A percentile compares a stretch with the other conserved stretches of the same genome.
phyloP scores from a whole-genome alignment of 2,329 filamentous ascomycete genomes.

The Blastomyces parvus region DNA sequence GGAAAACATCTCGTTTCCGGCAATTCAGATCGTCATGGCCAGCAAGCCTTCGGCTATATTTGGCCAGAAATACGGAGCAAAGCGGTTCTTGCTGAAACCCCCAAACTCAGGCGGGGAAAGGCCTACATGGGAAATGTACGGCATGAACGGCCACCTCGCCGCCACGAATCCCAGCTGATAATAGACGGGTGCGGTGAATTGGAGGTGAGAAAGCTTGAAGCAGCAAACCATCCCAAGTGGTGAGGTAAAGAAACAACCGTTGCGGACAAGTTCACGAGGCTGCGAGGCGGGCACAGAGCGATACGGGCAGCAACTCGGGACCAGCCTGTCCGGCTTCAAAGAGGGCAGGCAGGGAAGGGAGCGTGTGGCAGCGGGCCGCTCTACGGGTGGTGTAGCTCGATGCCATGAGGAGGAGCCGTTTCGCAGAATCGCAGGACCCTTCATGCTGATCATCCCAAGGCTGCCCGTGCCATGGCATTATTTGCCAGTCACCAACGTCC shows the following conservation, averaged over 20 bases:
- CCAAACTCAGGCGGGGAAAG: background rate
- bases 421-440: background rate
- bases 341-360: background rate
- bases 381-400: background rate
- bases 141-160: background rate
- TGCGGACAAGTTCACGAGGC: background rate
- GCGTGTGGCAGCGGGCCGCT: background rate
- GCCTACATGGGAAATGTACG: background rate
- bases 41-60: background rate
- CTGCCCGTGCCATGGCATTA: background rate
- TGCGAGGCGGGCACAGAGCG: background rate
- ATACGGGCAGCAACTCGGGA: background rate
- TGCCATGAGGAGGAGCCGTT: background rate
- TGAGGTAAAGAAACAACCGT: background rate
- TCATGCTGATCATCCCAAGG: background rate
- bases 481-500: too few species aligned
- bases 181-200: background rate
- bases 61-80: background rate
- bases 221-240: slow-evolving; percentile 1
- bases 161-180: background rate
- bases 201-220: background rate
- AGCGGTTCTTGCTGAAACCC: background rate
- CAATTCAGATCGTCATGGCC: background rate
- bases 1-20: background rate
- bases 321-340: background rate